Base-by-base conservation (phyloP, 2,329 filamentous ascomycete species). In the Herpotrichia juniperi region DNA sequence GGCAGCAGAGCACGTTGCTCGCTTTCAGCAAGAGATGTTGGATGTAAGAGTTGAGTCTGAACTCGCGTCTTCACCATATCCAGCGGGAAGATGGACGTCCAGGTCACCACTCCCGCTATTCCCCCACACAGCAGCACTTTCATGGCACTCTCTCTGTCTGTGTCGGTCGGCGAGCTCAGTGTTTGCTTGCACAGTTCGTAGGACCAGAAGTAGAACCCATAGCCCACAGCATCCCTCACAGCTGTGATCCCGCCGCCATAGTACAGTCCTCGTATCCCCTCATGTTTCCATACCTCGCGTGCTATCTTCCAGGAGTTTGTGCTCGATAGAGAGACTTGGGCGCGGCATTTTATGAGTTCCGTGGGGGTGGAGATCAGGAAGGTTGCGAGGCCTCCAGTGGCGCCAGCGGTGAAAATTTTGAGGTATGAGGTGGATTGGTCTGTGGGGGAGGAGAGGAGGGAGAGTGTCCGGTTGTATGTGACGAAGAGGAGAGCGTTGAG, bases 141-240 rank as follows among this genome's bases (percentile, higher is more conserved):
- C 30, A 83, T 75, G 1, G 87, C 83, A 46, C 76, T 72, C 46
- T 79, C 66, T 75, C 81, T 67, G 17, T 81, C 73, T 11, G 74
- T 76, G 50, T 82, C 78, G 2, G 67, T 53, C 14, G 69, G 63
- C 5, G 75, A 75, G 16, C 77, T 77, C 72, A 86, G 79, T 48
- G 79, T 77, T 30, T 84, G 81, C 57, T 88, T 91, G 58, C 81
- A 85, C 52, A 93, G 77, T 73, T 96, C 90, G 68, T 97, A 97
- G 1, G 89, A 88, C 89, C 90, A 96, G 73, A 97, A 97, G 69
- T 97, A 97, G 73, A 97, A 97, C 0, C 93, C 93, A 75, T 97
- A 97, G n/a, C 93, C 93, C 49, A 97, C 83, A 51, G 88, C 88
- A 74, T 97, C 93, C 44, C 93, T 82, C 34, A 93, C 69, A 47